Evolutionary conservation across 108 stramenopile species (phyloP), one percentile per base, ranked within the genome.

Genomic region (Aurantiochytrium sp.): DNA sequence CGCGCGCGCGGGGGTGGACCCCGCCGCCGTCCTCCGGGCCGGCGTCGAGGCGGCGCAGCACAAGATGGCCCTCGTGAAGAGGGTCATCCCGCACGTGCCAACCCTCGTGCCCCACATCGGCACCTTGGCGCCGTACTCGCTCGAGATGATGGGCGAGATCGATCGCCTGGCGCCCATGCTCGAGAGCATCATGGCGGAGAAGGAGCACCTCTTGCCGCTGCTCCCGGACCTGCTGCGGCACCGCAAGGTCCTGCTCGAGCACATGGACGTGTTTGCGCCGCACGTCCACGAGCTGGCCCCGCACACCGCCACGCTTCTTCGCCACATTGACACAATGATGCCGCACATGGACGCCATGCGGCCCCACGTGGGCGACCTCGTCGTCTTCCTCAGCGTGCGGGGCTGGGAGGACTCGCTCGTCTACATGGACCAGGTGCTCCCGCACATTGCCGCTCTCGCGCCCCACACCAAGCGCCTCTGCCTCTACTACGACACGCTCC

Each of bases 391-490:
- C 2, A 12, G 24, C 12, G 73, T 81, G 73, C 73, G 73, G 10
- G 73, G 73, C 30, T 81, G 73, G 73, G 73, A 81, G 19, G 73
- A 41, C n/a, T 48, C 45, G n/a, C 73, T 81, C 73, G 12, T 2
- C 19, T 48, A 81, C 30, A 24, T 81, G 36, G 73, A 81, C 12
- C n/a, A 81, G 19, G 24, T 81, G 12, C 19, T 81, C 21, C 39
- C 39, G n/a, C 30, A 48, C 3, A 24, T 81, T 48, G 24, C 73
- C 45, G 19, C 12, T 5, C 21, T 81, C 2, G 73, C 73, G 6
- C 73, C 73, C 6, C 73, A 81, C 45, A 48, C 45, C 12, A 48
- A 81, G 45, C 21, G 45, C 19, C 39, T 81, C 12, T 24, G 27
- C n/a, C 42, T 48, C 10, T 30, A 81, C 45, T 48, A 27, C 8